These are phyloP conservation scores for Crithidia sp. DNA, from an alignment of 208 protist species.

Conservation along the genomic window DNA sequence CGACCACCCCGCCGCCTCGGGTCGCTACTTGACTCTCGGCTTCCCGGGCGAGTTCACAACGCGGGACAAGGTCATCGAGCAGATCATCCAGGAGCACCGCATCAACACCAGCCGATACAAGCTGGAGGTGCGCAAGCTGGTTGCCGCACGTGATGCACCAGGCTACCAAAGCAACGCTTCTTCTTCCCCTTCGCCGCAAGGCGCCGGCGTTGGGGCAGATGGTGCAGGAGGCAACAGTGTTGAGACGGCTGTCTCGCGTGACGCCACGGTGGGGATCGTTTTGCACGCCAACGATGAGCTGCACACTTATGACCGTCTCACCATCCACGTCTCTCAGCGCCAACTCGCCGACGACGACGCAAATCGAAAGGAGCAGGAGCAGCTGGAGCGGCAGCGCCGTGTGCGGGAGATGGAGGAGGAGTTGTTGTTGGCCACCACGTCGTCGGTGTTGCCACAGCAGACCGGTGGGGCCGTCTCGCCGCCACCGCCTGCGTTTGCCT, in stretches of 20 bases:
- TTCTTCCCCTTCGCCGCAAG: not conserved
- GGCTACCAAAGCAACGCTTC: slow-evolving; percentile 2
- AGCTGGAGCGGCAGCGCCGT: slow-evolving; percentile 36
- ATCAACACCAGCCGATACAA: slow-evolving; percentile 85
- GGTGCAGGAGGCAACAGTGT: not conserved
- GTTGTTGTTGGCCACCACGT: slow-evolving; percentile 18
- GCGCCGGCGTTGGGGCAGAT: not conserved
- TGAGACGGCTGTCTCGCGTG: not conserved
- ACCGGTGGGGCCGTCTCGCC: not conserved
- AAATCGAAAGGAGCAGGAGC: slow-evolving; percentile 35
- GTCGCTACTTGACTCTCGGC: slow-evolving; percentile 64
- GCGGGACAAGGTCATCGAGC: slow-evolving; percentile 46
- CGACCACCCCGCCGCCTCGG: slow-evolving; percentile 78
- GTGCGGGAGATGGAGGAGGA: slow-evolving; percentile 56
- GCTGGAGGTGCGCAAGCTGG: slow-evolving; percentile 45
- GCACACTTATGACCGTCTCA: slow-evolving; percentile 74
- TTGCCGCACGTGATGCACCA: slow-evolving; percentile 19
- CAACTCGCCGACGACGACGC: slow-evolving; percentile 62
- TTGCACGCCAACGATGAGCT: slow-evolving; percentile 36
- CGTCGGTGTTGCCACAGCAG: not conserved
- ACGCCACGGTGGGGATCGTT: slow-evolving; percentile 6
- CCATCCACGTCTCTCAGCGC: slow-evolving; percentile 61
- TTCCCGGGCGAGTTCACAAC: slow-evolving; percentile 64
- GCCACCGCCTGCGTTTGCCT: too few species aligned
- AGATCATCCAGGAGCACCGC: slow-evolving; percentile 63